Base-by-base conservation (phyloP, 2,329 filamentous ascomycete genomes). In the Colletotrichum paranaense region DNA sequence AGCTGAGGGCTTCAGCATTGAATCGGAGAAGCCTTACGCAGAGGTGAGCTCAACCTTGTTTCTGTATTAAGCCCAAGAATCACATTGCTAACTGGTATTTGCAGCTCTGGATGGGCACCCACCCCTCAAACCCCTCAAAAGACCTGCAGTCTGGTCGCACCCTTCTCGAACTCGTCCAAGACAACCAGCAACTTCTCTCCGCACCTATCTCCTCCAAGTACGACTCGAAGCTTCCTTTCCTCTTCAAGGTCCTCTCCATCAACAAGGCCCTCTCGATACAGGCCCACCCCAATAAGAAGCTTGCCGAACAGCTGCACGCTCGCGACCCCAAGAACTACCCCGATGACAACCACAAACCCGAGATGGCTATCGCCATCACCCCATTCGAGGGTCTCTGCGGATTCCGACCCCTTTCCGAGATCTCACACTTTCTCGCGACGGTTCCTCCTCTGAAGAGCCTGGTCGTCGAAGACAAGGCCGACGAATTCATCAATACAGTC, bases 291-390 rank as follows among this genome's bases (percentile, higher is more conserved):
- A 97, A 98, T 86, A 98, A 98, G 90, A 94, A 94, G 84, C 92
- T 86, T 16, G 97, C 97, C 64, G 96, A 97, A 85, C 86, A 95
- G 81, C 87, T 99, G 35, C 97, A 98, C 82, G 90, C 92, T 52
- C 91, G 89, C 75, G 96, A 99, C 80, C 90, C 95, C 62, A 94
- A 94, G 84, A 97, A 99, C 87, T 99, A 99, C 81, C 97, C 96
- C 71, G 95, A 99, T 87, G 96, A 98, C 86, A 99, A 99, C 86
- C 97, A 99, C 88, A 99, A 99, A 86, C 97, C 97, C 42, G 97
- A 99, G 85, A 99, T 99, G 97, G 95, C 97, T 75, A 98, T 99
- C 82, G 97, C 97, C 75, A 93, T 99, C 79, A 98, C 97, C 1
- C 93, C 95, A 0, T 99, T 99, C 77, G 96, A 98, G 81, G 97